These are phyloP conservation scores for Hyphodiscus hymeniophilus DNA, from an alignment of 495 filamentous ascomycete species.

Conservation along the genomic window DNA sequence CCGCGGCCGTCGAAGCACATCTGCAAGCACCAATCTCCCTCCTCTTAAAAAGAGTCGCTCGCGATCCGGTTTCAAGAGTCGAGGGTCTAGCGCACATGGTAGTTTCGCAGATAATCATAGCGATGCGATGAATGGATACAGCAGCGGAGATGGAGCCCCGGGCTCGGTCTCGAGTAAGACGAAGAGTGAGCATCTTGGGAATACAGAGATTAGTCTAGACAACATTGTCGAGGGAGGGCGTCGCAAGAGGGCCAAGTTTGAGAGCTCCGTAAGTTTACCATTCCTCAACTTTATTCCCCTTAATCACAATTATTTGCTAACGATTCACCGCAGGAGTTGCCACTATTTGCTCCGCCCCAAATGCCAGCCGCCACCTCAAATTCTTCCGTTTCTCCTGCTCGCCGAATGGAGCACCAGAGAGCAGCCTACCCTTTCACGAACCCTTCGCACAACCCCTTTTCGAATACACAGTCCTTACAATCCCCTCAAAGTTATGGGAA, in stretches of 20 bases:
- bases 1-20: slow-evolving; percentile 70
- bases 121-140: slow-evolving; percentile 62
- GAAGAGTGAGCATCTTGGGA: slow-evolving; percentile 74
- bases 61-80: slow-evolving; percentile 57
- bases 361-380: slow-evolving; percentile 82
- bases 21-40: slow-evolving; percentile 45
- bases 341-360: slow-evolving; percentile 88
- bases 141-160: slow-evolving; percentile 71
- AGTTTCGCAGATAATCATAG: slow-evolving; percentile 48
- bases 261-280: slow-evolving; percentile 76
- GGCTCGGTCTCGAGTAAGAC: slow-evolving; percentile 65
- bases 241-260: slow-evolving; percentile 93
- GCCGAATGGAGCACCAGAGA: slow-evolving; percentile 51
- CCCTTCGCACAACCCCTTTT: slow-evolving; percentile 64
- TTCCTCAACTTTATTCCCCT: slow-evolving; percentile 62
- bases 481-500: slow-evolving; percentile 70
- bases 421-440: slow-evolving; percentile 60
- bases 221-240: slow-evolving; percentile 97
- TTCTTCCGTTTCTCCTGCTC: slow-evolving; percentile 87
- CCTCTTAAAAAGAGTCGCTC: slow-evolving; percentile 54
- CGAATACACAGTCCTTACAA: slow-evolving; percentile 60
- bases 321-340: slow-evolving; percentile 63
- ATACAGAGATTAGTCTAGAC: slow-evolving; percentile 91
- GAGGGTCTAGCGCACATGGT: slow-evolving; percentile 58
- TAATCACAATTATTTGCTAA: slow-evolving; percentile 31